These are phyloP conservation scores for Marasmius fiardii DNA, from an alignment of 1,284 basidiomycete species.

Conservation along the genomic window DNA sequence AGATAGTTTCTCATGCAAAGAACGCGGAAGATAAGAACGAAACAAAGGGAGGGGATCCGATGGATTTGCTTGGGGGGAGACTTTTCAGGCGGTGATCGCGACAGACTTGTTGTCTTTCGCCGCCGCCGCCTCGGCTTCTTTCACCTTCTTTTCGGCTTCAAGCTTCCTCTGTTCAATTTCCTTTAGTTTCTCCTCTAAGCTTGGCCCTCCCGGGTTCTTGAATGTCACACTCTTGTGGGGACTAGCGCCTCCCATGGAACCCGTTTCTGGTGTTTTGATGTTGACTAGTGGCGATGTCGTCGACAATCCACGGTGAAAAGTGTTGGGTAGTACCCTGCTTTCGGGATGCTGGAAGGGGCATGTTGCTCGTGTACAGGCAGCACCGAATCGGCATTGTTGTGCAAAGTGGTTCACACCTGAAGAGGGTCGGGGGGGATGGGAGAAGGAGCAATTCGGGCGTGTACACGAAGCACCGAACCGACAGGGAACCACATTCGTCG, in stretches of 20 bases:
- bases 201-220: conserved; percentile 39
- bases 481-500: conserved; percentile 49
- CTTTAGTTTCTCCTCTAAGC: conserved; percentile 54
- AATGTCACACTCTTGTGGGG: conserved; percentile 68
- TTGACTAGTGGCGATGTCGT: conserved; percentile 54
- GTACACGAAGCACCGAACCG: conserved; percentile 76
- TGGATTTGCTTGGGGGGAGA: too few species aligned
- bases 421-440: conserved; percentile 54
- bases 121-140: conserved; percentile 51
- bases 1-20: background rate
- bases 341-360: conserved; percentile 81
- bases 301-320: conserved; percentile 75
- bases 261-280: conserved; percentile 58
- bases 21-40: background rate
- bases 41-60: background rate
- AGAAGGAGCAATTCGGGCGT: conserved; percentile 67
- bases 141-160: conserved; percentile 56
- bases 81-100: conserved; percentile 46
- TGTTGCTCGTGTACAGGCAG: conserved; percentile 71
- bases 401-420: conserved; percentile 30
- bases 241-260: conserved; percentile 52
- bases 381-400: conserved; percentile 70
- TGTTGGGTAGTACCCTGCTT: conserved; percentile 68
- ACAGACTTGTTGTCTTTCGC: conserved; percentile 58
- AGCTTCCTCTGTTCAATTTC: conserved; percentile 55